Base-by-base conservation (phyloP, 2,329 filamentous ascomycete genomes). In the Colletotrichum paranaense region DNA sequence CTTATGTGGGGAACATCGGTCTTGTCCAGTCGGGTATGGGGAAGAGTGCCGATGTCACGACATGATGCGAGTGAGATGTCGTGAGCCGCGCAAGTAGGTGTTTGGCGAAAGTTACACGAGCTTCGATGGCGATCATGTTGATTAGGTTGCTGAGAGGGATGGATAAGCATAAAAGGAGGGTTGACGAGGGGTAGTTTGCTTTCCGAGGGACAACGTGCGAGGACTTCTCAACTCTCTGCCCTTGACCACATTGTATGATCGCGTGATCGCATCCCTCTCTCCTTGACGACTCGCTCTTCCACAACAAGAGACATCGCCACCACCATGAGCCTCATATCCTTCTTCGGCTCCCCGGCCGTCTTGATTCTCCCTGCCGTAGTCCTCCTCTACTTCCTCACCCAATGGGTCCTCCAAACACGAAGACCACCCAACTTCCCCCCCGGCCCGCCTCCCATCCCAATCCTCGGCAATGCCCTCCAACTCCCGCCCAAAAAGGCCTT, bases 391-490 rank as follows among this genome's bases (percentile, higher is more conserved):
- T 11, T 66, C 26, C 16, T 70, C 1, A 35, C 16, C 11, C 22
- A 9, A 5, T 73, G 67, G 70, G 22, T 49, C 11, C 28, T 73
- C 26, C 62, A 46, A 7, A 68, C 55, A 19, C 42, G 60, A 14
- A 62, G 70, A 9, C 70, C 70, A 1, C 64, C 49, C 12, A 32
- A 74, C 52, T 79, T 75, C 62, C 78, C 78, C 0, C 78, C 77
- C 0, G 78, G 78, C 0, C 78, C 78, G 1, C 75, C 77, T 1
- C 73, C 76, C 0, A 6, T 70, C 6, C 75, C 77, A 4, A 75
- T 77, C 32, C 58, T 80, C 5, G 79, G 79, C 2, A 81, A 81
- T 42, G 71, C 79, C 22, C 74, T 75, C 19, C 76, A 80, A 1
- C 75, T 81, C 26, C 79, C 79, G 8, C 62, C 75, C 1, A 67